Evolutionary conservation across 306 rosid genomes (phyloP).

Genomic region (Citrullus colocynthis): DNA sequence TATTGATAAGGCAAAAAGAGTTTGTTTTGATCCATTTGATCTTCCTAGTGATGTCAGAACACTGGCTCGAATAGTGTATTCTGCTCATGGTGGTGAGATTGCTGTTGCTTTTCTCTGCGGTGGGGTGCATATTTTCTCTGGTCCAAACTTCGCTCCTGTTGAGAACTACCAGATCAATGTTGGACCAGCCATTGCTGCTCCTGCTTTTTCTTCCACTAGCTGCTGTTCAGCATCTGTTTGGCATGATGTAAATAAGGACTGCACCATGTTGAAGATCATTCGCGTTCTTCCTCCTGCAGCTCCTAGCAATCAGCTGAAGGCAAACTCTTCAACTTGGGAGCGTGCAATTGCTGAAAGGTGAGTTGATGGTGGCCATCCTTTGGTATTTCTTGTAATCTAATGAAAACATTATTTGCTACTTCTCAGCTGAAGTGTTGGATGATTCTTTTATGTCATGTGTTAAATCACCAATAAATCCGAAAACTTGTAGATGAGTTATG

Average conservation of each 20-base stretch:
- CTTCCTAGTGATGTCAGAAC: constrained; percentile 98
- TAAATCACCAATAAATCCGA: no score
- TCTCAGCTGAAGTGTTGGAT: not conserved
- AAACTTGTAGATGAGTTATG: no score
- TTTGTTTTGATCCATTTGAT: constrained; percentile 89
- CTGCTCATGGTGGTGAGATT: constrained; percentile 99
- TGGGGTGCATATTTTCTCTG: constrained; percentile 92
- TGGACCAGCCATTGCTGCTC: constrained; percentile 98
- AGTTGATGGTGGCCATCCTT: not conserved
- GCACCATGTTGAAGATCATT: constrained; percentile 63
- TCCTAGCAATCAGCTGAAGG: constrained; percentile 62
- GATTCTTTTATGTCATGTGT: not conserved
- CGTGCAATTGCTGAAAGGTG: constrained; percentile 99
- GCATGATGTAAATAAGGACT: constrained; percentile 68
- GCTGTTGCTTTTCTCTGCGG: constrained; percentile 95
- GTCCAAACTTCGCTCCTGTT: constrained; percentile 75
- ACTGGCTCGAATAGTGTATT: constrained; percentile 86
- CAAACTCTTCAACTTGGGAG: constrained; percentile 79
- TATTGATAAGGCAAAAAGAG: constrained; percentile 50
- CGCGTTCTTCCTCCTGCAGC: constrained; percentile 93
- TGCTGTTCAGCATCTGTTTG: constrained; percentile 99
- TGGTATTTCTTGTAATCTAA: not conserved
- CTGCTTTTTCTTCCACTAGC: constrained; percentile 96
- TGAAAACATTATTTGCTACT: constrained; percentile 6
- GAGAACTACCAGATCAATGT: constrained; percentile 90